Conservation (phyloP, 345 rosid species). For the Excoecaria agallocha region DNA sequence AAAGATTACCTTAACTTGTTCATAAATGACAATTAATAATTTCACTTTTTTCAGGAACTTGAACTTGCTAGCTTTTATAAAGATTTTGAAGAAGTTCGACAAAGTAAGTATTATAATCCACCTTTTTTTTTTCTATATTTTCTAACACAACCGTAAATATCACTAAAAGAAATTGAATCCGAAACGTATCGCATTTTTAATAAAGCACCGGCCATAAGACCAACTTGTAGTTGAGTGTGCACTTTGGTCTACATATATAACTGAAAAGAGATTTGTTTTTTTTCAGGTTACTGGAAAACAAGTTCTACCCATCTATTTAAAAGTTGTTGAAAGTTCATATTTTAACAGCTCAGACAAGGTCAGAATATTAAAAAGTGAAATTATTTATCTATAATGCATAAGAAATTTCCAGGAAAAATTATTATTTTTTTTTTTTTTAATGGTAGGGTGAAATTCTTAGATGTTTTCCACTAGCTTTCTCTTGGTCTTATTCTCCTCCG, state of each 20-base stretch:
- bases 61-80: constrained; percentile 93
- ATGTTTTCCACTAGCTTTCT: constrained; percentile 33
- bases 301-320: constrained; percentile 83
- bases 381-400: constrained; percentile 1
- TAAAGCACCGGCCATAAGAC: too few species aligned
- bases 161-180: too few species aligned
- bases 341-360: constrained; percentile 96
- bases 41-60: constrained; percentile 59
- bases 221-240: not conserved
- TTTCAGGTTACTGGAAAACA: constrained; percentile 77
- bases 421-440: not conserved
- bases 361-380: constrained; percentile 16
- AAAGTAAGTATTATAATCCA: constrained; percentile 46
- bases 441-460: constrained; percentile 12
- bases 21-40: not conserved
- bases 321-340: constrained; percentile 92
- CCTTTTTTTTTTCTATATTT: not conserved
- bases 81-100: constrained; percentile 92
- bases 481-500: constrained; percentile 23
- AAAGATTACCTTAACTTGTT: too few species aligned
- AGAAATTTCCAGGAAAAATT: constrained; percentile 5
- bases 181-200: too few species aligned
- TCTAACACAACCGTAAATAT: too few species aligned
- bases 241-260: constrained; percentile 4
- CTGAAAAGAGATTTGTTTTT: constrained; percentile 6